Percentiles rank a stretch among this genome's conserved stretches.
phyloP scores from a whole-genome alignment of 345 rosid genomes.

The sweet orange (Citrus sinensis) region DNA sequence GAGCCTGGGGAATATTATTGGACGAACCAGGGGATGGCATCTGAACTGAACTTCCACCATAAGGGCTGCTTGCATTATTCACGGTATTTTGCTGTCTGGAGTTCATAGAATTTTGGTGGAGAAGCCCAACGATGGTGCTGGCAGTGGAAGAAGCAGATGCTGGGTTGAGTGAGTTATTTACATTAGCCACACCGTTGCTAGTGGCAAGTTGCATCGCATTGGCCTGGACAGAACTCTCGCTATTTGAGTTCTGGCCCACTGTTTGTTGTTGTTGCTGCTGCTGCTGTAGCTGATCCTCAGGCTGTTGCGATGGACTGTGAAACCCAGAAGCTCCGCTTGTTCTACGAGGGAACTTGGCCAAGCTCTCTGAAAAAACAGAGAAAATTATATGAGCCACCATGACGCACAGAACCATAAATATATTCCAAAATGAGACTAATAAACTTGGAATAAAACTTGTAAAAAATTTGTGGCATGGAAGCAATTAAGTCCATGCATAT shows the following conservation, averaged over 20 bases:
- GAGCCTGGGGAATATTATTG: conserved; percentile 58
- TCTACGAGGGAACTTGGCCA: conserved; percentile 91
- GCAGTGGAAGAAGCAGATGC: conserved; percentile 63
- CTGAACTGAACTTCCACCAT: conserved; percentile 73
- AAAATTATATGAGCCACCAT: conserved; percentile 4
- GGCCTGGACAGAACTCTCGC: conserved; percentile 47
- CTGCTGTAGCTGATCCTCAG: conserved; percentile 55
- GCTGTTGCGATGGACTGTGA: conserved; percentile 56
- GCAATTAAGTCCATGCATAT: not conserved
- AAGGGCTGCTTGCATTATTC: conserved; percentile 71
- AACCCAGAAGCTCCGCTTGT: conserved; percentile 49
- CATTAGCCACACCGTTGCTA: conserved; percentile 47
- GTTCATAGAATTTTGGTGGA: conserved; percentile 90
- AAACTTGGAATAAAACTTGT: not conserved
- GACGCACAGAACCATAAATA: not conserved
- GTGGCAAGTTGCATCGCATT: conserved; percentile 44
- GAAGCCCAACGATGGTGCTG: conserved; percentile 77
- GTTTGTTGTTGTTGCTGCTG: conserved; percentile 44
- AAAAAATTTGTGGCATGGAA: not conserved
- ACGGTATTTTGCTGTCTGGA: conserved; percentile 70
- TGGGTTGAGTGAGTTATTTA: conserved; percentile 52
- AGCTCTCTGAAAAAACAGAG: conserved; percentile 63
- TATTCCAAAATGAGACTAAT: conserved; percentile 10
- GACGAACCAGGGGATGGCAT: conserved; percentile 81
- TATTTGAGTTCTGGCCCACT: conserved; percentile 41